Conservation (phyloP, 2,329 filamentous ascomycete genomes). For the Aspergillus phoenicis region DNA sequence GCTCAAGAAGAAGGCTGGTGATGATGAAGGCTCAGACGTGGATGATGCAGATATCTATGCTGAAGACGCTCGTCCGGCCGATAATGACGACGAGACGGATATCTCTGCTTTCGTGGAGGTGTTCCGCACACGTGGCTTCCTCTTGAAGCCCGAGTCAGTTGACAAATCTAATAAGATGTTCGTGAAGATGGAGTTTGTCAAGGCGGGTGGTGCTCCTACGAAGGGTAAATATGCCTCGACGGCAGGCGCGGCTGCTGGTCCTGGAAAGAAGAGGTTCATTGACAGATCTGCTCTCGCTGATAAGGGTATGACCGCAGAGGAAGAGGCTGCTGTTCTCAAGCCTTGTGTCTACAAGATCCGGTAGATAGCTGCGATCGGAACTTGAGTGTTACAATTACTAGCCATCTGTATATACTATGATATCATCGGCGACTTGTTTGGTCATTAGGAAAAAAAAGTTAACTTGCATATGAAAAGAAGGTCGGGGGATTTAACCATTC, state of each 20-base stretch:
- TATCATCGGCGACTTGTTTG: conserved; percentile 5
- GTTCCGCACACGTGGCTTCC: conserved; percentile 76
- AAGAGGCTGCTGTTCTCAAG: conserved; percentile 76
- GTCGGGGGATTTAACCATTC: conserved; percentile 4
- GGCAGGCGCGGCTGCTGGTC: conserved; percentile 33
- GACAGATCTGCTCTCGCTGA: conserved; percentile 57
- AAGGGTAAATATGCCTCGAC: conserved; percentile 69
- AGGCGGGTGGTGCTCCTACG: conserved; percentile 68
- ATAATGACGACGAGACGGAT: conserved; percentile 74
- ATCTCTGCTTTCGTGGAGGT: conserved; percentile 85
- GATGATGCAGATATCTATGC: conserved; percentile 59
- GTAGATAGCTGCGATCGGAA: conserved; percentile 43
- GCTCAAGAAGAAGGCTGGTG: conserved; percentile 51
- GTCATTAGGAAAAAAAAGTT: not conserved
- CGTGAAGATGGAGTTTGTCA: conserved; percentile 93
- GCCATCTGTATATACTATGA: conserved; percentile 10
- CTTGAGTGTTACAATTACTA: not conserved
- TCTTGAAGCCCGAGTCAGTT: conserved; percentile 72
- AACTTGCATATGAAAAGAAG: not conserved
- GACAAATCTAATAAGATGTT: conserved; percentile 97
- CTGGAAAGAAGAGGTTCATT: conserved; percentile 57
- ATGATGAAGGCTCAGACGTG: conserved; percentile 43
- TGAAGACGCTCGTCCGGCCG: conserved; percentile 52
- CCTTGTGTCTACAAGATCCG: conserved; percentile 95
- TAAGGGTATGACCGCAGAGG: conserved; percentile 59